Evolutionary conservation across 177 flowering plant genomes (phyloP), one percentile per base, ranked within the genome.

Genomic region (Telopea speciosissima): DNA sequence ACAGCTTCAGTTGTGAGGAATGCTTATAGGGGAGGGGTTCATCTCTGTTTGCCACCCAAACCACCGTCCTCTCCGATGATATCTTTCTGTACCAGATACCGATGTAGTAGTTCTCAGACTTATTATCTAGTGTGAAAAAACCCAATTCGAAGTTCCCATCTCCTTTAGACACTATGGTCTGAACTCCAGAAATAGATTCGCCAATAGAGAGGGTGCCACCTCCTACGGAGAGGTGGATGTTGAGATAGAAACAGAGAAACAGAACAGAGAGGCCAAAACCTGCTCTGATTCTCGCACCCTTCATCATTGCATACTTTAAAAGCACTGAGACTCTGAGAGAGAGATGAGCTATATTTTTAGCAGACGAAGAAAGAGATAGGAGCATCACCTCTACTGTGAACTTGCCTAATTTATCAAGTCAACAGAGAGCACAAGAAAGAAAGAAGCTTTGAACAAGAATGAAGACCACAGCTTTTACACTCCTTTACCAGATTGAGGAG

Each of bases 1-100:
- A 28, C 16, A 68, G 63, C 31, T 22, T 68, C 16, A 68, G 17
- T 11, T 68, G 49, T 26, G 62, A 54, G 28, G 59, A 36, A 40
- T 64, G 36, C 42, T 45, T 23, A 8, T 62, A 24, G 6, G 22
- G 11, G 4, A 70, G 52, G 25, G 72, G 72, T 24, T 24, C 17
- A 8, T 68, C 62, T 68, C 70, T 54, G 17, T 68, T 68, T 28
- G 62, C 62, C 17, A 68, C 31, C 69, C 70, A 68, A 49, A 68
- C 59, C 7, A 68, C 33, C 0, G 70, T 68, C 25, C 24, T n/a
- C 8, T 44, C 33, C 21, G 42, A 10, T 11, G 42, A 10, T 11
- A 67, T 25, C 17, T 24, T 26, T 7, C 17, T 25, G 42, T 68
- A 68, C 70, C 70, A 68, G n/a, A 70, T 60, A 7, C 72, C 72